Evolutionary conservation across 805 yeast species (phyloP).

Genomic region (Grigorovia jiainica): DNA sequence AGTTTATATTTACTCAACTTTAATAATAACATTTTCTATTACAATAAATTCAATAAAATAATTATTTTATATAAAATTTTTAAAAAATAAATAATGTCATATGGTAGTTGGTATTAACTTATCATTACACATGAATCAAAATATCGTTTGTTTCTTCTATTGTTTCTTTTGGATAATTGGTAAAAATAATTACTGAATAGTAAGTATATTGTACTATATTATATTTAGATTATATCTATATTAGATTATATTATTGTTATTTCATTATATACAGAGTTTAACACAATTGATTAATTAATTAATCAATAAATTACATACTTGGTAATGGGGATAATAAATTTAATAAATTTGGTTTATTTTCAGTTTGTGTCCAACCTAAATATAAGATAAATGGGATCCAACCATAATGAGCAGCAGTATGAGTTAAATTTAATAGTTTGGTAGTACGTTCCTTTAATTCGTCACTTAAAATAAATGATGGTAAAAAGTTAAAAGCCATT

Average conservation of each 20-base stretch:
- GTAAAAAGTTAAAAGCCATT: slow-evolving; percentile 28
- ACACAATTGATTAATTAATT: too few relatives aligned
- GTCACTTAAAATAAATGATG: slow-evolving; percentile 30
- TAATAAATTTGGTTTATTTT: slow-evolving; percentile 77
- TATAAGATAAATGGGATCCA: slow-evolving; percentile 94
- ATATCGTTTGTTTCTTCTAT: too few relatives aligned
- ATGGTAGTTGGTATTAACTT: too few relatives aligned
- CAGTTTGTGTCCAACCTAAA: slow-evolving; percentile 75
- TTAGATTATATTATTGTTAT: too few relatives aligned
- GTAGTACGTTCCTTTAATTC: slow-evolving; percentile 71
- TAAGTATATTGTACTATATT: too few relatives aligned
- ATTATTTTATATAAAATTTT: neutral
- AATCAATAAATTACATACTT: slow-evolving; percentile 20
- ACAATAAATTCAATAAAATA: neutral
- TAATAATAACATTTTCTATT: neutral
- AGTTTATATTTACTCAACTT: neutral
- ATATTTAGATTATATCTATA: too few relatives aligned
- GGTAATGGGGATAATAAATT: slow-evolving; percentile 30
- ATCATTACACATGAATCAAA: too few relatives aligned
- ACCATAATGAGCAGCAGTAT: slow-evolving; percentile 87
- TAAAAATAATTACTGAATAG: too few relatives aligned
- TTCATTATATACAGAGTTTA: too few relatives aligned
- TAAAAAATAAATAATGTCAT: neutral
- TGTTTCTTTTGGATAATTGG: too few relatives aligned
- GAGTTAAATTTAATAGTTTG: slow-evolving; percentile 72